Evolutionary conservation across 164 flowering plant genomes (phyloP).

Genomic region (Aristolochia fimbriata): DNA sequence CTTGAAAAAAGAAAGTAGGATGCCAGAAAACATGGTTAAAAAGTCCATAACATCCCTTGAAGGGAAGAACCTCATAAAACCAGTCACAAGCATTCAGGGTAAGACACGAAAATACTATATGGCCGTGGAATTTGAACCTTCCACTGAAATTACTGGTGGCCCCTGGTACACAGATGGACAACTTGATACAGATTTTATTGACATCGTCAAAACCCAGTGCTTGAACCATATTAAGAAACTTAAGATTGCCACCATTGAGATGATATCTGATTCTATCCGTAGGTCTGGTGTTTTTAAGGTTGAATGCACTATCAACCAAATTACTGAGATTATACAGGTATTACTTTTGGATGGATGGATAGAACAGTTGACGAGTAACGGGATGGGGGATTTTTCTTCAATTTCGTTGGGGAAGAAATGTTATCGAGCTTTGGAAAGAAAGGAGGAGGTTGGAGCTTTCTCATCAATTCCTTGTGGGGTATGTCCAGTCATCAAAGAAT

Average conservation of each 20-base stretch:
- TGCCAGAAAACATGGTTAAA: slow-evolving; percentile 22
- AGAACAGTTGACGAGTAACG: slow-evolving; percentile 50
- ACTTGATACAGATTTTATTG: slow-evolving; percentile 38
- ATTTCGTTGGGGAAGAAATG: slow-evolving; percentile 48
- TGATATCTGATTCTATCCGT: slow-evolving; percentile 7
- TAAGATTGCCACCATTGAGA: no score
- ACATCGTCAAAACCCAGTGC: slow-evolving; percentile 19
- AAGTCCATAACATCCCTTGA: slow-evolving; percentile 44
- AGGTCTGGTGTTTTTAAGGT: slow-evolving; percentile 8
- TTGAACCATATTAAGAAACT: slow-evolving; percentile 13
- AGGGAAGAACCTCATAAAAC: slow-evolving; percentile 40
- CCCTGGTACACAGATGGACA: slow-evolving; percentile 57
- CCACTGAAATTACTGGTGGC: slow-evolving; percentile 72
- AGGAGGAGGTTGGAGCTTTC: slow-evolving; percentile 31
- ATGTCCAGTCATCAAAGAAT: slow-evolving; percentile 56
- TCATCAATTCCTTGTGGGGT: slow-evolving; percentile 87
- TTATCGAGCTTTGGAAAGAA: slow-evolving; percentile 29
- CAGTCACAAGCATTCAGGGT: slow-evolving; percentile 37
- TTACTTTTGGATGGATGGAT: slow-evolving; percentile 57
- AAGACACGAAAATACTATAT: slow-evolving; percentile 43
- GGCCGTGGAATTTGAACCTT: slow-evolving; percentile 66
- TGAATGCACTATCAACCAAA: slow-evolving; percentile 26
- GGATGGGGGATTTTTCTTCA: slow-evolving; percentile 38
- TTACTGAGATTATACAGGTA: slow-evolving; percentile 41
- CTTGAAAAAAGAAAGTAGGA: slow-evolving; percentile 20